Base-by-base conservation (phyloP, 805 yeast genomes). In the Cyberlindnera maclurae region DNA sequence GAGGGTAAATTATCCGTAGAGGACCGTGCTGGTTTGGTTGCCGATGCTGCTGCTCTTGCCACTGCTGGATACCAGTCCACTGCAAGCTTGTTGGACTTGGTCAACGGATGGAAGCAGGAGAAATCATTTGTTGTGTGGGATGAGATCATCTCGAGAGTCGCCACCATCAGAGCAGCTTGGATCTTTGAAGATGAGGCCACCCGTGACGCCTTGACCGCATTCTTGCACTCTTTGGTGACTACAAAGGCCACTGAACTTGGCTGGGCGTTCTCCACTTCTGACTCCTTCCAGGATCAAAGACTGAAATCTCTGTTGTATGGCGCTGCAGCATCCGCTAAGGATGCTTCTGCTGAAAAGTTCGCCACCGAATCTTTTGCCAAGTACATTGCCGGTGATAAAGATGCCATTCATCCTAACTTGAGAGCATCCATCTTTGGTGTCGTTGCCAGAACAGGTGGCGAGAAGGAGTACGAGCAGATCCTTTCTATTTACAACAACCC, bases 1-100 rank as follows among this genome's bases (percentile, higher is more conserved):
- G 67, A 68, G 10, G 77, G 77, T 30, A 63, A 71, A 50, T 69
- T 84, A 50, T 70, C 86, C 10, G 82, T 79, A 37, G 84, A 80
- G 57, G 94, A 84, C 60, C 76, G 86, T 60, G 77, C 81, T 40
- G 90, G 89, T 31, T 69, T 82, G 49, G 82, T 83, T 34, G 82
- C 89, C n/a, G 94, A 84, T 62, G 84, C 84, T 15, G 76, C 73
- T 37, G 73, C 86, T 8, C 68, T 82, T 48, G 76, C 90, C 5
- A 64, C 78, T 20, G 77, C 90, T 15, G 93, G 93, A 24, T 71
- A 73, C 50, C 74, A 80, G 40, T 65, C 79, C 18, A 75, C 88
- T 26, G 65, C 75, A 4, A 77, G 70, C 50, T 70, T 81, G 54
- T 71, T 82, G 49, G 63, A 67, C 44, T 71, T 82, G 54, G 70